Conservation (phyloP, 2,329 filamentous ascomycete genomes). For the Aspergillus fijiensis region DNA sequence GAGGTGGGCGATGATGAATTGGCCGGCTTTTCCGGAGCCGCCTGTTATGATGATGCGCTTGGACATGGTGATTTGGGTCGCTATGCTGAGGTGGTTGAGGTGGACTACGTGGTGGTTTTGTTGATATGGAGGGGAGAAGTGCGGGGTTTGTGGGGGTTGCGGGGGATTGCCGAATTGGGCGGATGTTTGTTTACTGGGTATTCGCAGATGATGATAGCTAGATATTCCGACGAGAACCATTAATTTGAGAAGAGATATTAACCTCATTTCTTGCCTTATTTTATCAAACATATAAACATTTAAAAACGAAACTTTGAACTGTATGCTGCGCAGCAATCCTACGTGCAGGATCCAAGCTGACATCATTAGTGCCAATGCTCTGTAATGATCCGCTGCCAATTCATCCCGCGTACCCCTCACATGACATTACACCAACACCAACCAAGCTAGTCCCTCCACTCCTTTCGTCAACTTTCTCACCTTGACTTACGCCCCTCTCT, state of each 20-base stretch:
- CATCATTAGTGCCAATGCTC: too few species aligned
- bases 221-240: too few species aligned
- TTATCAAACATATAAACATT: accelerated
- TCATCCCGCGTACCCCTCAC: background rate
- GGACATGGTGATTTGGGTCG: constrained; percentile 18
- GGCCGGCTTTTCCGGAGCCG: constrained; percentile 57
- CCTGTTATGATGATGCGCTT: constrained; percentile 55
- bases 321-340: too few species aligned
- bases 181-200: background rate
- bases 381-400: constrained; percentile 43
- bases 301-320: too few species aligned
- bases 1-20: constrained; percentile 56
- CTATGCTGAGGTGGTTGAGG: background rate
- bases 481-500: background rate
- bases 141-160: background rate
- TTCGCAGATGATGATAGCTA: too few species aligned
- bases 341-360: too few species aligned
- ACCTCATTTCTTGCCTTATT: too few species aligned
- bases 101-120: constrained; percentile 17
- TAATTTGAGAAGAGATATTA: too few species aligned
- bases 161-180: background rate
- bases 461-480: background rate
- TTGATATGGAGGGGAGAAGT: background rate
- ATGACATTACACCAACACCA: background rate
- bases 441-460: background rate